Conservation (phyloP, 805 yeast genomes). For the Nakazawaea populi region DNA sequence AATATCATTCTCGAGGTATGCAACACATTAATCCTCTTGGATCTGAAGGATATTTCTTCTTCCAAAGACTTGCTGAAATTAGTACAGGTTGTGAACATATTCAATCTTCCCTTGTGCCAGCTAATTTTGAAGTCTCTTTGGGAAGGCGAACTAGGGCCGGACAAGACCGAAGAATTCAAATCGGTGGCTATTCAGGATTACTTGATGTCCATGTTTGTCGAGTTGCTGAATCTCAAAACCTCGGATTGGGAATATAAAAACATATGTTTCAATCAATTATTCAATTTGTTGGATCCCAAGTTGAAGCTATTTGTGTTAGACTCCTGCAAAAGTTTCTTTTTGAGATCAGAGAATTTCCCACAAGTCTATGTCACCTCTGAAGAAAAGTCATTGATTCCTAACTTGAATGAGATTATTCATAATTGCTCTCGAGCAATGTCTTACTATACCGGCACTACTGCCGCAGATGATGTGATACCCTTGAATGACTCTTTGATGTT, state of each 20-base stretch:
- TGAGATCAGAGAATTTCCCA: constrained; percentile 36
- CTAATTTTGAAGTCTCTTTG: constrained; percentile 28
- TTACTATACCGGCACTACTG: neutral
- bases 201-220: constrained; percentile 6
- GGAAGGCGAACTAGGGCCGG: constrained; percentile 14
- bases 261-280: constrained; percentile 29
- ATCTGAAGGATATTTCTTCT: constrained; percentile 6
- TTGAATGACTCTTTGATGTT: constrained; percentile 33
- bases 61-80: constrained; percentile 15
- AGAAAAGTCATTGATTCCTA: constrained; percentile 27
- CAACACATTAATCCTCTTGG: constrained; percentile 13
- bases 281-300: constrained; percentile 27
- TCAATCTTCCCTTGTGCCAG: constrained; percentile 37
- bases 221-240: neutral
- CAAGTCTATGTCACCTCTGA: constrained; percentile 12
- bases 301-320: constrained; percentile 27
- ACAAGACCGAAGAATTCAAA: constrained; percentile 9
- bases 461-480: constrained; percentile 11
- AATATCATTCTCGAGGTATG: constrained; percentile 13
- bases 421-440: constrained; percentile 33
- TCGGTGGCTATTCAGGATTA: constrained; percentile 5
- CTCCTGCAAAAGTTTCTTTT: constrained; percentile 33
- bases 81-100: constrained; percentile 26
- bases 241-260: constrained; percentile 6
- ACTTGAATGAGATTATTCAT: constrained; percentile 37